A percentile compares a stretch with the other conserved stretches of the same genome.
These are phyloP conservation scores for Lactarius vividus DNA, from an alignment of 768 basidiomycete genomes.

Conservation along the genomic window DNA sequence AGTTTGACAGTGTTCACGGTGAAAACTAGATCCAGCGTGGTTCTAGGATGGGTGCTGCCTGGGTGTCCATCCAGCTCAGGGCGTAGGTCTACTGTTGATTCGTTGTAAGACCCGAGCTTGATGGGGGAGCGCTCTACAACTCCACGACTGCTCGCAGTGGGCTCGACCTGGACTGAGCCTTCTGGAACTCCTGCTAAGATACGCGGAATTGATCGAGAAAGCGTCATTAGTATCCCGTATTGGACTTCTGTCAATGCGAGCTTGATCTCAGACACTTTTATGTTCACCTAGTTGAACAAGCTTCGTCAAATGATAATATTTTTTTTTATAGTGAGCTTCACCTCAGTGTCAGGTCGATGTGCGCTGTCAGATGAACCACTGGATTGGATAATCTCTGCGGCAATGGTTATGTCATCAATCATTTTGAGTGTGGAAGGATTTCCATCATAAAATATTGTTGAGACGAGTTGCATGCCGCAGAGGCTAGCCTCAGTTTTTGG, in stretches of 20 bases:
- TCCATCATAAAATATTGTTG: constrained; percentile 51
- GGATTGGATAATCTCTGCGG: constrained; percentile 63
- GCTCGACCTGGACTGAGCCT: constrained; percentile 35
- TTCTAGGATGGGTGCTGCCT: constrained; percentile 45
- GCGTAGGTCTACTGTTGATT: constrained; percentile 40
- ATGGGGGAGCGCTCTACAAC: constrained; percentile 18
- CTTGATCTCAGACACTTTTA: constrained; percentile 81
- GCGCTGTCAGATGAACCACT: constrained; percentile 50
- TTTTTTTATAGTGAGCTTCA: constrained; percentile 34
- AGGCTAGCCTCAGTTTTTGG: constrained; percentile 74
- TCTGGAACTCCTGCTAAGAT: constrained; percentile 54
- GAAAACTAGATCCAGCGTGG: constrained; percentile 70
- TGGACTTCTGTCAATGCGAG: constrained; percentile 82
- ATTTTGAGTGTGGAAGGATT: constrained; percentile 69
- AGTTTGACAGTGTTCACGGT: constrained; percentile 69
- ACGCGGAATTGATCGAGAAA: constrained; percentile 67
- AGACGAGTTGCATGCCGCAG: constrained; percentile 78
- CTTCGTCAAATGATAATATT: constrained; percentile 2
- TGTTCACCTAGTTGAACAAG: constrained; percentile 47
- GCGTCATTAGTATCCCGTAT: constrained; percentile 64
- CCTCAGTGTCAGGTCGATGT: constrained; percentile 72
- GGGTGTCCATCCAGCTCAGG: constrained; percentile 53
- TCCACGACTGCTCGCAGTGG: constrained; percentile 27
- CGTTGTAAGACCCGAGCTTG: constrained; percentile 29
- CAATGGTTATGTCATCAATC: constrained; percentile 85